These are phyloP conservation scores for Fragaria iinumae DNA, from an alignment of 306 rosid species.

Conservation along the genomic window DNA sequence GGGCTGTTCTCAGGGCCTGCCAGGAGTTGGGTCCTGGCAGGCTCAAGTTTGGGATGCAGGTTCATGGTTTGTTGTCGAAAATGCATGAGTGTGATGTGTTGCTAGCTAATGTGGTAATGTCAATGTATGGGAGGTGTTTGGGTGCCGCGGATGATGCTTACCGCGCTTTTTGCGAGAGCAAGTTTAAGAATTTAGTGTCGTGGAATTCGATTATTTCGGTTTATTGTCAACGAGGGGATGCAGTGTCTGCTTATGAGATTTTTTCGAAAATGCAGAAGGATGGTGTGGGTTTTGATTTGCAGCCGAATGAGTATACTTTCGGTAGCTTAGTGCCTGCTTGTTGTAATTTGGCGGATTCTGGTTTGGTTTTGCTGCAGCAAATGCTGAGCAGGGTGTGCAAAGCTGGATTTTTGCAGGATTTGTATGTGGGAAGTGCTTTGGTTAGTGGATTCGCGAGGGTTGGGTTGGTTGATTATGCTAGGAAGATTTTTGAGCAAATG, in stretches of 20 bases:
- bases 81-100: slow-evolving; percentile 50
- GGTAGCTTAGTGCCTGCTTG: slow-evolving; percentile 66
- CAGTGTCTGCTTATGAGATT: slow-evolving; percentile 53
- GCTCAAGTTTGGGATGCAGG: slow-evolving; percentile 60
- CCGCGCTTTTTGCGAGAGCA: slow-evolving; percentile 53
- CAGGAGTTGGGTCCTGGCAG: slow-evolving; percentile 46
- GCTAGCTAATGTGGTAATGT: slow-evolving; percentile 66
- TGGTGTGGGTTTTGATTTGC: slow-evolving; percentile 27
- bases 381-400: slow-evolving; percentile 56
- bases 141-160: slow-evolving; percentile 54
- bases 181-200: slow-evolving; percentile 47
- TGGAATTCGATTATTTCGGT: slow-evolving; percentile 89
- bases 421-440: slow-evolving; percentile 87
- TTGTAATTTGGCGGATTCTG: slow-evolving; percentile 42
- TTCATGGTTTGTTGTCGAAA: slow-evolving; percentile 67
- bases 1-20: slow-evolving; percentile 82
- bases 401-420: slow-evolving; percentile 56
- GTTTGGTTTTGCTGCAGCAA: slow-evolving; percentile 60
- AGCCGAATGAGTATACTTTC: slow-evolving; percentile 76
- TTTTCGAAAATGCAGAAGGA: slow-evolving; percentile 66
- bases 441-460: slow-evolving; percentile 73
- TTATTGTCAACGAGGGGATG: slow-evolving; percentile 66
- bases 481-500: slow-evolving; percentile 64
- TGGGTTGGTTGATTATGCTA: slow-evolving; percentile 55
- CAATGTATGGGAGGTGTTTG: slow-evolving; percentile 68